These are phyloP conservation scores for Heterobasidion occidentale DNA, from an alignment of 1,284 basidiomycete species.

Conservation along the genomic window DNA sequence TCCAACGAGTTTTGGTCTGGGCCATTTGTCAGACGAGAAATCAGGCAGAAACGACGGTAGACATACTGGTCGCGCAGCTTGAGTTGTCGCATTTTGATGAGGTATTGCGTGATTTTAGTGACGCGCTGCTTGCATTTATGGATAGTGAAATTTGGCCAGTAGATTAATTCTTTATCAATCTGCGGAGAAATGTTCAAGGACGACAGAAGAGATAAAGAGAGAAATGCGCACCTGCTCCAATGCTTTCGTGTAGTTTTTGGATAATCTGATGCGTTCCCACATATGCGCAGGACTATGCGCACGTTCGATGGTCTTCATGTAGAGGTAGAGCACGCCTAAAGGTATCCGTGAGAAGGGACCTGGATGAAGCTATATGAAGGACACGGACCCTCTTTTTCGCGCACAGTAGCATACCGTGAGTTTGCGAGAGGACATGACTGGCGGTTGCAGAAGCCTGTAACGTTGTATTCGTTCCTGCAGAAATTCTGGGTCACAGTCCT, in stretches of 20 bases:
- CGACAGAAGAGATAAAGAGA: background rate
- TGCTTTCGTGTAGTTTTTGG: constrained; percentile 92
- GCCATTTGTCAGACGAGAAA: background rate
- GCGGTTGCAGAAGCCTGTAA: constrained; percentile 94
- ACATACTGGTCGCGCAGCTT: constrained; percentile 86
- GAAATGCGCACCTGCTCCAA: constrained; percentile 71
- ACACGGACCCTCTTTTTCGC: constrained; percentile 83
- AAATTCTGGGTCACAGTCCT: constrained; percentile 95
- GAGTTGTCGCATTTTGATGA: constrained; percentile 95
- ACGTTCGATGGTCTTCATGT: constrained; percentile 96
- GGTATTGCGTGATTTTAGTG: constrained; percentile 98
- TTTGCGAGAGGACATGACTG: constrained; percentile 98
- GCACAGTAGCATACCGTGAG: constrained; percentile 93
- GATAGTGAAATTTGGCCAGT: constrained; percentile 96
- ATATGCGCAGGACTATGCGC: constrained; percentile 93
- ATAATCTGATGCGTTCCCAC: constrained; percentile 95
- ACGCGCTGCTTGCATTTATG: constrained; percentile 99
- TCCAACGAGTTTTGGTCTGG: constrained; percentile 86
- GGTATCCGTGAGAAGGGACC: background rate
- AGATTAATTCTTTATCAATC: constrained; percentile 93
- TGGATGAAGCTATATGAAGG: background rate
- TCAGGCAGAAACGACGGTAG: background rate
- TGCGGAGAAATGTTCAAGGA: constrained; percentile 21
- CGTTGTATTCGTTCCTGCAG: constrained; percentile 98
- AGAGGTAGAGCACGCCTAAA: constrained; percentile 87